Evolutionary conservation across 345 rosid genomes (phyloP).

Genomic region (Sonneratia caseolaris): DNA sequence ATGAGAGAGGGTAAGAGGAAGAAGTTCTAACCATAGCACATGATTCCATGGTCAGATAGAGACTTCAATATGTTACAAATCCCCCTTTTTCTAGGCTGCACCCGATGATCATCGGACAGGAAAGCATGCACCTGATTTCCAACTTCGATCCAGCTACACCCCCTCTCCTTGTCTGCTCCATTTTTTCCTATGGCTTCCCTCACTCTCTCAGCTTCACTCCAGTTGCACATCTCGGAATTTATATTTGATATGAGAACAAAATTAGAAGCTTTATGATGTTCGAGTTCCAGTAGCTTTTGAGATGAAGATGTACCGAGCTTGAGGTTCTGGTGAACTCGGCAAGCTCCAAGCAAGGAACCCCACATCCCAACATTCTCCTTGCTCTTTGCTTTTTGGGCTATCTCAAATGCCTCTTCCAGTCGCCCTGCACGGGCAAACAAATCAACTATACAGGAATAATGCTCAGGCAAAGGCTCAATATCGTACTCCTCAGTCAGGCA

Average conservation of each 20-base stretch:
- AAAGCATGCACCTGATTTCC: constrained; percentile 10
- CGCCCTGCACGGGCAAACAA: constrained; percentile 20
- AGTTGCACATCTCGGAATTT: constrained; percentile 10
- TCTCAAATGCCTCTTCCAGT: constrained; percentile 14
- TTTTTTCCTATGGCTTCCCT: constrained; percentile 7
- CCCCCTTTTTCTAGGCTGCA: constrained; percentile 4
- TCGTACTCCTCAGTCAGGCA: constrained; percentile 7
- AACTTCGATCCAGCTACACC: constrained; percentile 17
- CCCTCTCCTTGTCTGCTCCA: constrained; percentile 11
- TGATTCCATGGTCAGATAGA: constrained; percentile 2
- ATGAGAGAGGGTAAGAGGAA: too few species aligned
- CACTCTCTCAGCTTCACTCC: constrained; percentile 12
- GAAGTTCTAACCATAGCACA: neutral
- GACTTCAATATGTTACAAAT: constrained; percentile 7
- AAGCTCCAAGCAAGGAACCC: constrained; percentile 15
- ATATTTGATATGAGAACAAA: constrained; percentile 12
- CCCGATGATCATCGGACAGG: neutral
- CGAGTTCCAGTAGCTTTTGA: constrained; percentile 12
- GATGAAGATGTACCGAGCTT: constrained; percentile 10
- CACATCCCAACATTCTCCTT: constrained; percentile 8
- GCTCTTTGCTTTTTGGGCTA: neutral
- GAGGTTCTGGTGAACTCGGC: constrained; percentile 9
- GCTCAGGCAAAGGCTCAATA: constrained; percentile 13
- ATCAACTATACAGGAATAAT: constrained; percentile 18
- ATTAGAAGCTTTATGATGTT: constrained; percentile 12